Conservation (phyloP, 257 asterid species). For the Pogostemon cablin region DNA sequence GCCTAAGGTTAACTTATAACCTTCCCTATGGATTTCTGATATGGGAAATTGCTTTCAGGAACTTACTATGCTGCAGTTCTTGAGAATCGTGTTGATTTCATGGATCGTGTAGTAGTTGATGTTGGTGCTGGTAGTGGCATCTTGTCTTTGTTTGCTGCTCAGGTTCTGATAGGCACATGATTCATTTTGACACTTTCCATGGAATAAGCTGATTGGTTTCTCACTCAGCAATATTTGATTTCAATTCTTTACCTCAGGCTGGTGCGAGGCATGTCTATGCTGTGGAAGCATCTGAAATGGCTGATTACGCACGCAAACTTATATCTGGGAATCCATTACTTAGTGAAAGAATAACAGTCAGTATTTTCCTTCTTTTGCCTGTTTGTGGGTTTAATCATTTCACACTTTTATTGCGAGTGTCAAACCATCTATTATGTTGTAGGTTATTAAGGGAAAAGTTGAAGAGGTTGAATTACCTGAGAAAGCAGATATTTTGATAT, state of each 20-base stretch:
- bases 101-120: conserved; percentile 87
- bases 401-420: conserved; percentile 19
- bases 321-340: conserved; percentile 88
- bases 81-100: conserved; percentile 88
- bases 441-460: conserved; percentile 97
- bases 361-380: conserved; percentile 35
- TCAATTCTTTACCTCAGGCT: conserved; percentile 55
- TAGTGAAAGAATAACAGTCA: conserved; percentile 77
- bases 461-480: conserved; percentile 95
- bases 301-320: conserved; percentile 85
- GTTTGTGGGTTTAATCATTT: conserved; percentile 19
- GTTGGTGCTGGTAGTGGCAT: conserved; percentile 99
- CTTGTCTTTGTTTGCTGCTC: conserved; percentile 98
- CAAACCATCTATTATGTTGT: conserved; percentile 29
- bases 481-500: conserved; percentile 92
- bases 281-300: conserved; percentile 99
- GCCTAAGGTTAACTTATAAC: conserved; percentile 13
- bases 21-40: conserved; percentile 27
- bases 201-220: conserved; percentile 20
- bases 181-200: conserved; percentile 28
- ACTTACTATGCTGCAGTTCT: conserved; percentile 96
- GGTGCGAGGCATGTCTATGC: conserved; percentile 99
- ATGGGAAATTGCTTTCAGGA: conserved; percentile 54
- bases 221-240: conserved; percentile 24
- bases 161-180: conserved; percentile 53